These are phyloP conservation scores for Aspergillus latus DNA, from an alignment of 2,329 filamentous ascomycete genomes.

Conservation along the genomic window DNA sequence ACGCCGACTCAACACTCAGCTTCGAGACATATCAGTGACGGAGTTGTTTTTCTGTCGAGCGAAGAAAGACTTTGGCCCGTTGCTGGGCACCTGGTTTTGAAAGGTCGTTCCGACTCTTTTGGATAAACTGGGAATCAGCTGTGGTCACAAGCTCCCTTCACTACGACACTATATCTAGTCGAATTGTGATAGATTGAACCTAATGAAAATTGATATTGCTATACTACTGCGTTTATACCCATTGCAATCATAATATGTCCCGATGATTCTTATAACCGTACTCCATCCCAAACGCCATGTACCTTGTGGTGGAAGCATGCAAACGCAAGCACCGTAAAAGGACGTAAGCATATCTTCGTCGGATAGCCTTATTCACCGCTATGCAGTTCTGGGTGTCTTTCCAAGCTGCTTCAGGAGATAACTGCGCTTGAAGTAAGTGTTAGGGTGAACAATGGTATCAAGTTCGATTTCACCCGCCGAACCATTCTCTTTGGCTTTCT, in stretches of 20 bases:
- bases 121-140: conserved; percentile 71
- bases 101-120: conserved; percentile 60
- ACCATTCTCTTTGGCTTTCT: conserved; percentile 71
- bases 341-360: conserved; percentile 48
- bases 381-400: conserved; percentile 51
- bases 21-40: conserved; percentile 50
- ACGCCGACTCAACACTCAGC: conserved; percentile 57
- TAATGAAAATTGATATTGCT: conserved; percentile 1
- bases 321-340: conserved; percentile 17
- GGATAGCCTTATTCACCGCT: conserved; percentile 34
- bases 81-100: conserved; percentile 71
- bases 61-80: conserved; percentile 63
- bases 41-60: conserved; percentile 69
- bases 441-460: conserved; percentile 95
- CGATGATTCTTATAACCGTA: conserved; percentile 2
- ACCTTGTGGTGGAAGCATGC: conserved; percentile 11
- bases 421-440: conserved; percentile 96
- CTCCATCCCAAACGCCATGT: conserved; percentile 21
- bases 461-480: conserved; percentile 72
- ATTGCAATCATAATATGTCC: conserved; percentile 3
- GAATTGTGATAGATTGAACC: neutral
- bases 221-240: conserved; percentile 10
- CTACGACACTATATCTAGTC: neutral
- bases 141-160: conserved; percentile 57
- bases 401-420: conserved; percentile 81